Conservation (phyloP, 371 early-diverging fungal species). For the Nematocida sp. region DNA sequence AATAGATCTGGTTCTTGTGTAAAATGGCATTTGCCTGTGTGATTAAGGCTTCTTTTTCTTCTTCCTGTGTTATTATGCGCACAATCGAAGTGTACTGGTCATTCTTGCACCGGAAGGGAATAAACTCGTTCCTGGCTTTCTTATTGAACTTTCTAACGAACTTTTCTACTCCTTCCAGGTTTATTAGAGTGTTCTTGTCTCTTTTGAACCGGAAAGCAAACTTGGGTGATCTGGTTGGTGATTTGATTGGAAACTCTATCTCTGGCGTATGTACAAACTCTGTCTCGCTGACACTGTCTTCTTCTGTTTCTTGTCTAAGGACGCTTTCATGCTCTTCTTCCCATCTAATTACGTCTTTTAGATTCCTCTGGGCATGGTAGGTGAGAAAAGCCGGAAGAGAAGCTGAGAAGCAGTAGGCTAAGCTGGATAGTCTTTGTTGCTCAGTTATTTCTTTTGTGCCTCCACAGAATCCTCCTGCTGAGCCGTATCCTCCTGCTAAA, state of each 20-base stretch:
- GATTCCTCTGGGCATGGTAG: conserved; percentile 74
- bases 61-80: conserved; percentile 27
- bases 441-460: conserved; percentile 78
- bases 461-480: conserved; percentile 89
- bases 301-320: background rate
- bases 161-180: background rate
- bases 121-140: background rate
- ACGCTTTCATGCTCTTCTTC: background rate
- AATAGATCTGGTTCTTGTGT: background rate
- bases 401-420: conserved; percentile 91
- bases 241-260: conserved; percentile 24
- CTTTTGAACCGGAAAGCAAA: background rate
- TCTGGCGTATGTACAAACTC: conserved; percentile 28
- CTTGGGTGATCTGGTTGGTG: conserved; percentile 22
- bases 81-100: conserved; percentile 43
- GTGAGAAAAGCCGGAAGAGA: conserved; percentile 90
- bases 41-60: background rate
- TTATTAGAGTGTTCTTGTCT: conserved; percentile 39
- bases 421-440: conserved; percentile 83
- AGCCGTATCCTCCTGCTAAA: conserved; percentile 73
- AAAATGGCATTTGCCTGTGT: background rate
- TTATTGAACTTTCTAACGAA: conserved; percentile 8
- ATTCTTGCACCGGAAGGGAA: conserved; percentile 7
- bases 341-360: conserved; percentile 65
- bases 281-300: conserved; percentile 5